Evolutionary conservation across 1,284 basidiomycete genomes (phyloP), one percentile per base, ranked within the genome.

Genomic region (Ceratobasidium sp.): DNA sequence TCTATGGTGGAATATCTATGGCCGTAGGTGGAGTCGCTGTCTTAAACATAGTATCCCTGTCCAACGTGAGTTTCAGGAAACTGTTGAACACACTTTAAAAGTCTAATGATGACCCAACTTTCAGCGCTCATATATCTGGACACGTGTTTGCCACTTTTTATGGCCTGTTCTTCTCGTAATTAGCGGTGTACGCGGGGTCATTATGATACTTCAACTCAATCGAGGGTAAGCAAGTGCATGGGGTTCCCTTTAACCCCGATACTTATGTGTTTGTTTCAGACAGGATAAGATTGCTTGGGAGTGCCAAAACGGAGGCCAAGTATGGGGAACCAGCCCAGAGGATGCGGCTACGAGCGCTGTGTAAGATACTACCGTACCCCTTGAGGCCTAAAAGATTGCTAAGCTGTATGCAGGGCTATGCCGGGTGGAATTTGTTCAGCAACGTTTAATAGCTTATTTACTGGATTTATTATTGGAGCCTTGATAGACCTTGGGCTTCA

Each of bases 91-190:
- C 17, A 8, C 38, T 17, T 27, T 64, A 27, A 45, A 43, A 38
- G 32, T 54, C n/a, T 27, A 17, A 13, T 50, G 17, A 58, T 12
- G 32, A 27, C 35, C 20, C 38, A 20, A 17, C 45, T 29, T 40
- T 43, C 77, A 90, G 88, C 82, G 84, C 78, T 90, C 88, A 69
- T 90, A 89, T 80, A 85, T 87, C 75, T 91, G 87, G 84, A 85
- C 84, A 72, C 83, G 88, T 72, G 86, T 85, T 8, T 83, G 82
- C 78, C 87, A 87, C 76, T 87, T 89, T 79, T 73, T 90, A 45
- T 91, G 89, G 89, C 89, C 89, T 2, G 84, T 91, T 76, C 74
- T 90, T 71, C 86, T 92, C 74, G 80, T 91, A 76, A 83, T 88
- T 70, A 83, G 80, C 73, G 86, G 86, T 29, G 78, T 91, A 68